These are phyloP conservation scores for Alternaria sp. DNA, from an alignment of 2,329 filamentous ascomycete species.

Conservation along the genomic window DNA sequence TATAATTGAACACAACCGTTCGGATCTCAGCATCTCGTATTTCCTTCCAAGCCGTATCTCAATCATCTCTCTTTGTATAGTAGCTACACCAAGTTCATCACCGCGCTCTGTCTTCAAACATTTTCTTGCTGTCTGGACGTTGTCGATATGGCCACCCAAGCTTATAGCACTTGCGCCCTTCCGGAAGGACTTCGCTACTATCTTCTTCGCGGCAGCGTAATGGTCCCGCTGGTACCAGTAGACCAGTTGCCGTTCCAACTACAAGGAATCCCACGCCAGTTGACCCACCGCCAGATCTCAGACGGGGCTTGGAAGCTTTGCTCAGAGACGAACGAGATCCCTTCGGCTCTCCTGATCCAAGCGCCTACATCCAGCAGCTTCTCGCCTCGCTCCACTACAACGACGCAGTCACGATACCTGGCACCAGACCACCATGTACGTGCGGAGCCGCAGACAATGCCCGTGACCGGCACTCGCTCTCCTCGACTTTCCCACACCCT, in stretches of 20 bases:
- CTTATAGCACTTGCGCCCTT: neutral
- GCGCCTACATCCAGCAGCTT: neutral
- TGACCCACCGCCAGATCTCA: constrained; percentile 36
- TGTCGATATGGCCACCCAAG: constrained; percentile 9
- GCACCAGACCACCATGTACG: constrained; percentile 29
- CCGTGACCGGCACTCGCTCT: neutral
- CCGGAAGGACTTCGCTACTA: constrained; percentile 41
- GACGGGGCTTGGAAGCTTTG: constrained; percentile 35
- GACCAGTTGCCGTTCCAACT: constrained; percentile 54
- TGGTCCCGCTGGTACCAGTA: constrained; percentile 51
- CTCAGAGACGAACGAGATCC: constrained; percentile 17
- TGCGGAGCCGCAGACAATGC: neutral
- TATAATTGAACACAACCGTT: neutral
- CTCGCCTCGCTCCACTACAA: neutral
- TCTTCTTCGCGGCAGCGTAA: constrained; percentile 44
- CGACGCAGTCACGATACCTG: constrained; percentile 9
- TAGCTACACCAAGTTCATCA: neutral
- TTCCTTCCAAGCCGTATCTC: neutral
- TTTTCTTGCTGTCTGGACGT: neutral
- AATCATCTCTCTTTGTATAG: neutral
- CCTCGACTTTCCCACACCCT: neutral
- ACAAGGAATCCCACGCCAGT: constrained; percentile 42
- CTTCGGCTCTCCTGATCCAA: constrained; percentile 14
- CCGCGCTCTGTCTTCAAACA: neutral
- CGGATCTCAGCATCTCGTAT: neutral